Evolutionary conservation across 805 yeast genomes (phyloP).

Genomic region (Yarrowia sp.): DNA sequence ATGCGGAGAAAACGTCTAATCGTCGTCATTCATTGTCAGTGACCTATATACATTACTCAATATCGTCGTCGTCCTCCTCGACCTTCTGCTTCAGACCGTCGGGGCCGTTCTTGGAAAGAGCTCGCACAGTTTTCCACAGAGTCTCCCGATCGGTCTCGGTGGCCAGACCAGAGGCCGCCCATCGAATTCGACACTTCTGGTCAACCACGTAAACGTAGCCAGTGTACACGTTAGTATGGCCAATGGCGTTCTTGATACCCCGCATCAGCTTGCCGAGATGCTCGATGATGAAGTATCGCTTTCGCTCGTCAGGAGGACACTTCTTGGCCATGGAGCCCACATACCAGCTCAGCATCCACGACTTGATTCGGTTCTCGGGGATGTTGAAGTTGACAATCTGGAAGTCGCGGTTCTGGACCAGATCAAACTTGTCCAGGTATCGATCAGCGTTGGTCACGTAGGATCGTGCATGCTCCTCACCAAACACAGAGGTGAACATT

Average conservation of each 20-base stretch:
- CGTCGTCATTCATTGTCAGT: neutral
- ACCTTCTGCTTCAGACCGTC: constrained; percentile 10
- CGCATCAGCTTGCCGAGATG: constrained; percentile 13
- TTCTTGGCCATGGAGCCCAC: constrained; percentile 31
- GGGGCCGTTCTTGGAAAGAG: constrained; percentile 50
- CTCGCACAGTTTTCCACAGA: constrained; percentile 64
- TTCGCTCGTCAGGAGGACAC: constrained; percentile 2
- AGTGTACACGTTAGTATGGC: constrained; percentile 70
- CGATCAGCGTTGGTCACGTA: constrained; percentile 53
- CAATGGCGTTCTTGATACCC: constrained; percentile 49
- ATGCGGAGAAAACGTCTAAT: no score
- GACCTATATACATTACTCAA: constrained; percentile 11
- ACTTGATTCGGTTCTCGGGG: constrained; percentile 72
- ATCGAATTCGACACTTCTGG: constrained; percentile 67
- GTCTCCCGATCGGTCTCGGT: constrained; percentile 59
- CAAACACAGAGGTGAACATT: constrained; percentile 64
- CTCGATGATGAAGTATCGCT: constrained; percentile 17
- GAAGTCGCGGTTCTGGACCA: constrained; percentile 43
- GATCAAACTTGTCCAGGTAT: constrained; percentile 44
- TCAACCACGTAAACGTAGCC: constrained; percentile 85
- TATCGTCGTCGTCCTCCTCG: constrained; percentile 9
- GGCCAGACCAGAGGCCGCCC: constrained; percentile 89
- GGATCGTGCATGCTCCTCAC: constrained; percentile 61
- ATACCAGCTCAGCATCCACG: constrained; percentile 57
- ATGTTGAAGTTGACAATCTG: constrained; percentile 76